These are phyloP conservation scores for Metarhizium rileyi DNA, from an alignment of 2,329 filamentous ascomycete species.

Conservation along the genomic window DNA sequence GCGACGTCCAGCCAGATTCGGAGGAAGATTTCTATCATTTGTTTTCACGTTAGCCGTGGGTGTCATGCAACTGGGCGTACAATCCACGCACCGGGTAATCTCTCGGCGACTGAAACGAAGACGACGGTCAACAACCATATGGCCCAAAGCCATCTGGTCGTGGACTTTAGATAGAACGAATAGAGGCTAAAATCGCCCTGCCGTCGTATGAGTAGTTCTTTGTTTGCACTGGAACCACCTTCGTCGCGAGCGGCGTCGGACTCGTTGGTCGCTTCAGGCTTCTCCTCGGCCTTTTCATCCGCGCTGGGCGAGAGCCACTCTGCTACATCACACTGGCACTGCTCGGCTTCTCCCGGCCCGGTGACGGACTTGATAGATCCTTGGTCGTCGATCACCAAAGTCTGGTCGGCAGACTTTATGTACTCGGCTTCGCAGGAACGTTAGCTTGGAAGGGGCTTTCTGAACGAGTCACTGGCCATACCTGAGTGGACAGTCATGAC, in stretches of 20 bases:
- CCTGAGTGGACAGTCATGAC: constrained; percentile 6
- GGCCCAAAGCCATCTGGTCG: background rate
- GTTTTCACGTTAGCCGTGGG: too few relatives aligned
- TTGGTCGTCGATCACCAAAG: background rate
- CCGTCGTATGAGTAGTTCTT: background rate
- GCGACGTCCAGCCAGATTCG: constrained; percentile 1
- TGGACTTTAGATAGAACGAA: background rate
- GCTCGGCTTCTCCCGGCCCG: background rate
- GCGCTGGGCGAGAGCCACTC: background rate
- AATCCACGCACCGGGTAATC: background rate
- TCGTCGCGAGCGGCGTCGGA: background rate
- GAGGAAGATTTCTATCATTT: background rate
- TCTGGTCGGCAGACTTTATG: background rate
- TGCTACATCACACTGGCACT: background rate
- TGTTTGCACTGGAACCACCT: background rate
- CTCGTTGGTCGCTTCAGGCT: background rate
- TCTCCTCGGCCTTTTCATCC: background rate
- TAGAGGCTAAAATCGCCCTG: background rate
- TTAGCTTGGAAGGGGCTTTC: background rate
- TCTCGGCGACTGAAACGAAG: background rate
- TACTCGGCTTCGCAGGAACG: background rate
- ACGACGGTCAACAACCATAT: background rate
- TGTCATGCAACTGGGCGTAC: too few relatives aligned
- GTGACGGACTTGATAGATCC: background rate
- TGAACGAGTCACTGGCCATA: too few relatives aligned